Evolutionary conservation across 257 asterid species (phyloP).

Genomic region (Forsythia suspensa): DNA sequence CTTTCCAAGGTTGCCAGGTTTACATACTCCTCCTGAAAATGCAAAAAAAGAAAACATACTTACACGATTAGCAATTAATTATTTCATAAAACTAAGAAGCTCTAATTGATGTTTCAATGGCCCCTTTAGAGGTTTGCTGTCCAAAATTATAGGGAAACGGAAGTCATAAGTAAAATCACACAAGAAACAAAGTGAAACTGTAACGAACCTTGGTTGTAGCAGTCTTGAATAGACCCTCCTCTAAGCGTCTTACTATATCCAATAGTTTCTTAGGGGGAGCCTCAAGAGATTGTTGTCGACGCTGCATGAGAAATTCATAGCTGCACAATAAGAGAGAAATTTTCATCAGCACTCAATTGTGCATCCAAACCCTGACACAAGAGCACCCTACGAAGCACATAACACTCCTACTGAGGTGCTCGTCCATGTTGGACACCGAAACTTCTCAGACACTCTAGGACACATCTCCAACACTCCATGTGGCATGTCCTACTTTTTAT

Average conservation of each 20-base stretch:
- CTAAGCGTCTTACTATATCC: constrained; percentile 49
- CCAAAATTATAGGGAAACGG: no score
- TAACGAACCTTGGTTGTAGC: constrained; percentile 45
- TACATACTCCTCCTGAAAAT: constrained; percentile 46
- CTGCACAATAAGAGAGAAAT: constrained; percentile 26
- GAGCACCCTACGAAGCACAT: not conserved
- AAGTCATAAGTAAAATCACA: not conserved
- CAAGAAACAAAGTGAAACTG: not conserved
- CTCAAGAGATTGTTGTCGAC: constrained; percentile 40
- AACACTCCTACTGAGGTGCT: not conserved
- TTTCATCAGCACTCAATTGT: not conserved
- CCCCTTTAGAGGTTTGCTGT: not conserved
- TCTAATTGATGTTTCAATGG: not conserved
- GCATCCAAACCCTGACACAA: not conserved
- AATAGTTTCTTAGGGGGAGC: constrained; percentile 33
- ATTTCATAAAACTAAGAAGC: not conserved
- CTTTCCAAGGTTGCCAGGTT: constrained; percentile 44
- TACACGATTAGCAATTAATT: not conserved
- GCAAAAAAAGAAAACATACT: not conserved
- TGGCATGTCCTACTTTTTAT: not conserved
- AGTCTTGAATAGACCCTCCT: constrained; percentile 42
- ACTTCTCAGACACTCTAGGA: not conserved
- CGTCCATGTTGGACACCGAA: no score
- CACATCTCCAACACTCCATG: not conserved
- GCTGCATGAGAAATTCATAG: constrained; percentile 32